Evolutionary conservation across 139 green algal genomes (phyloP), one percentile per base, ranked within the genome.

Genomic region (Axilococcus clingmanii): DNA sequence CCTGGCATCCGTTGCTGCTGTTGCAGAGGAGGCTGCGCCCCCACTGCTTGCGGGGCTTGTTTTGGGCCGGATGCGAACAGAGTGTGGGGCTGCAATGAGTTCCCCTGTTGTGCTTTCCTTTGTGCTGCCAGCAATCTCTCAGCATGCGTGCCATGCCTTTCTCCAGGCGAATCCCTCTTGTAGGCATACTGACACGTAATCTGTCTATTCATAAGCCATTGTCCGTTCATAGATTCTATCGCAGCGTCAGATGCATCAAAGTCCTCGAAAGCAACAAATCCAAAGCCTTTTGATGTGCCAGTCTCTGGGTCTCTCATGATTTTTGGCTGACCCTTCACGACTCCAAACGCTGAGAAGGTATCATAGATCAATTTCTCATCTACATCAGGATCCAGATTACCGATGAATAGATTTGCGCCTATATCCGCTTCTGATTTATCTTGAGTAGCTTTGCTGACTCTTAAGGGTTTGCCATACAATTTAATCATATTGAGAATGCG

Each of bases 341-440:
- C 82, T 28, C 91, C 91, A 70, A 99, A 99, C 0, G 91, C 91
- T 31, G 69, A 85, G 77, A 99, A 99, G 0, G 91, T 99, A 74
- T 97, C 91, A 68, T 99, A 95, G 42, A 99, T 66, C 20, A 96
- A 72, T 82, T 97, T 99, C 48, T 99, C 91, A 54, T 99, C 91
- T 16, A 99, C 88, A 23, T 98, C 89, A 2, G 81, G 62, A 63
- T 96, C 91, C 9, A 99, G 74, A 61, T 96, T 95, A 4, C 91
- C 91, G 3, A 99, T 86, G 70, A 98, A 99, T 17, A 99, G 68
- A 66, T 99, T 99, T 38, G 91, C 91, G 2, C 91, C 91, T 15
- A 98, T 84, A 19, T 96, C 91, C 23, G 70, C 37, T 5, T 60
- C 72, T 40, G 78, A 74, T 57, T 84, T 85, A 61, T 97, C 88